A percentile compares a stretch with the other conserved stretches of the same genome.
phyloP scores from a whole-genome alignment of 768 basidiomycete genomes.

The Paxillus ammoniavirescens region DNA sequence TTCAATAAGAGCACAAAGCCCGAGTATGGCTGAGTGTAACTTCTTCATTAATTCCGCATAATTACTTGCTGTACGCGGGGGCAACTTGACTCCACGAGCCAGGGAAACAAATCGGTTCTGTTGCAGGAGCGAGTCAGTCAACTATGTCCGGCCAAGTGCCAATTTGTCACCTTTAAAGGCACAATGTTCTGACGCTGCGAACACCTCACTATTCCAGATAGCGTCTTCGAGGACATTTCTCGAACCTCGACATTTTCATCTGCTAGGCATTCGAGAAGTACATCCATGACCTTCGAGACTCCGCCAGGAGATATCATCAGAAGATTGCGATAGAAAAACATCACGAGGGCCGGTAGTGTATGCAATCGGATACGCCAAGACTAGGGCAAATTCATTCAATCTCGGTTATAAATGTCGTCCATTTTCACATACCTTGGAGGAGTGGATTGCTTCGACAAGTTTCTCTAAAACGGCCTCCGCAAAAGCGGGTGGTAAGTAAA shows the following conservation, averaged over 20 bases:
- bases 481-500: constrained; percentile 69
- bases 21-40: constrained; percentile 88
- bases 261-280: constrained; percentile 76
- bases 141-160: background rate
- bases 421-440: constrained; percentile 57
- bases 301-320: constrained; percentile 68
- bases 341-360: constrained; percentile 82
- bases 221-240: constrained; percentile 83
- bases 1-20: constrained; percentile 90
- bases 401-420: constrained; percentile 1
- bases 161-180: constrained; percentile 65
- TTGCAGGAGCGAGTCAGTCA: constrained; percentile 6
- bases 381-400: constrained; percentile 36
- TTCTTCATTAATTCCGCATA: constrained; percentile 73
- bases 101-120: constrained; percentile 80
- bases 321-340: constrained; percentile 90
- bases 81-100: constrained; percentile 60
- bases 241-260: constrained; percentile 94
- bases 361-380: constrained; percentile 91
- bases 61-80: constrained; percentile 61
- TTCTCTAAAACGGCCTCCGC: constrained; percentile 58
- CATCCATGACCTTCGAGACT: constrained; percentile 74
- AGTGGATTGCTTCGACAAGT: constrained; percentile 71
- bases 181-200: constrained; percentile 88
- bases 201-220: constrained; percentile 85